Base-by-base conservation (phyloP, 139 green algal genomes). In the Limnomonas spitsbergensis region DNA sequence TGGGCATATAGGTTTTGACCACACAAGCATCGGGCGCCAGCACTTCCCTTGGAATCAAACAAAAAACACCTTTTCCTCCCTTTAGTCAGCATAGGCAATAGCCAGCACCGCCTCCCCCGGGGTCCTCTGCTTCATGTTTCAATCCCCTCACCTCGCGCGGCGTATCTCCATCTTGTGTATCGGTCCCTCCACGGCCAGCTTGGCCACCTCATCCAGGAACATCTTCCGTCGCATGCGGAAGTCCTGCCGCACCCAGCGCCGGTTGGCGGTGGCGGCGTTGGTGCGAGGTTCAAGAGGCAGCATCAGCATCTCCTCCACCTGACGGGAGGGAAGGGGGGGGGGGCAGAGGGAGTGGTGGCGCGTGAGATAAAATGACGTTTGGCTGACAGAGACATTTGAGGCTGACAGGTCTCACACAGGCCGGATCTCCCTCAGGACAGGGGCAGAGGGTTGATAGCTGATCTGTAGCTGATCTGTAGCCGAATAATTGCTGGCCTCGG, bases 151-250 rank as follows among this genome's bases (percentile, higher is more conserved):
- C 26, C 69, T 29, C 14, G 35, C 37, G 20, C 69, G 9, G 14
- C 86, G 53, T 31, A 90, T 79, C 75, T 91, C 87, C 4, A 91
- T 83, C 82, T 91, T 89, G 84, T 91, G 87, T 1, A 91, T 71
- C 0, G 87, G 87, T 1, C 82, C 84, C n/a, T 91, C 87, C 2
- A 81, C 78, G 3, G 82, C 87, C 47, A 91, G 80, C 78, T 91
- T 91, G 39, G 82, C 83, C 24, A 81, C 86, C 82, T 91, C 86
- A 42, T 91, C 82, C 66, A 91, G 76, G 80, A 91, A 91, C 54
- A 85, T 32, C 71, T 82, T 85, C 4, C 87, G 80, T 34, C 87
- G 87, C 84, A 87, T 83, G 53, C 82, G 79, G 82, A 91, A 91
- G 82, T 91, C 87, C 69, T 89, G 84, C 27, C 82, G 80, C 47